These are phyloP conservation scores for Fusarium burgessii DNA, from an alignment of 2,329 filamentous ascomycete genomes.

Conservation along the genomic window DNA sequence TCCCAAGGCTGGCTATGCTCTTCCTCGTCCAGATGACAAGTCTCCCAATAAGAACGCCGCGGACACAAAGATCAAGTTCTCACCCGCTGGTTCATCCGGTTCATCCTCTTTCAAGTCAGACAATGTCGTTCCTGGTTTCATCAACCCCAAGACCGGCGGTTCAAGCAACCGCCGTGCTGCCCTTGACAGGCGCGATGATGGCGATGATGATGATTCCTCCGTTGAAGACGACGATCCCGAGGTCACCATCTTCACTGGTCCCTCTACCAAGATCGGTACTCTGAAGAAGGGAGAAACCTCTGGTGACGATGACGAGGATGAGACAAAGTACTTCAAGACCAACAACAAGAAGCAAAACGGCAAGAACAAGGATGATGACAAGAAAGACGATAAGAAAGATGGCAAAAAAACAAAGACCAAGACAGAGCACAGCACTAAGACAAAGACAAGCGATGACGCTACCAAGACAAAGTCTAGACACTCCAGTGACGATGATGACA, in stretches of 20 bases:
- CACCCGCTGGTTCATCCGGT: neutral
- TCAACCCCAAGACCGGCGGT: neutral
- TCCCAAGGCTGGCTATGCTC: slow-evolving; percentile 18
- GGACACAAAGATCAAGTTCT: slow-evolving; percentile 3
- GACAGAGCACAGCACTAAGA: neutral
- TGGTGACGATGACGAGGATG: neutral
- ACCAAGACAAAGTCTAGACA: neutral
- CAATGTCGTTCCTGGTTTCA: neutral
- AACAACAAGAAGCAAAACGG: slow-evolving; percentile 16
- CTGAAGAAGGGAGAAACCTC: neutral
- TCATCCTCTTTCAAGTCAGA: neutral
- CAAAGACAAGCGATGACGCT: neutral
- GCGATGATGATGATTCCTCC: neutral
- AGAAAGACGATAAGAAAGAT: neutral
- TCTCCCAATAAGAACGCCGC: neutral
- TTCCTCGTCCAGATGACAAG: neutral
- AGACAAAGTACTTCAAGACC: slow-evolving; percentile 2
- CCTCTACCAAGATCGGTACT: neutral
- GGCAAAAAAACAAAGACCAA: too few species aligned
- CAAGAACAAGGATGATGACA: neutral
- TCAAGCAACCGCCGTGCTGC: neutral
- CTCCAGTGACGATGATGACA: neutral
- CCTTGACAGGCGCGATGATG: neutral
- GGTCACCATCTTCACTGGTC: neutral
- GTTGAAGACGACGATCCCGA: neutral